Conservation (phyloP, 495 filamentous ascomycete genomes). For the Neurospora sp. region DNA sequence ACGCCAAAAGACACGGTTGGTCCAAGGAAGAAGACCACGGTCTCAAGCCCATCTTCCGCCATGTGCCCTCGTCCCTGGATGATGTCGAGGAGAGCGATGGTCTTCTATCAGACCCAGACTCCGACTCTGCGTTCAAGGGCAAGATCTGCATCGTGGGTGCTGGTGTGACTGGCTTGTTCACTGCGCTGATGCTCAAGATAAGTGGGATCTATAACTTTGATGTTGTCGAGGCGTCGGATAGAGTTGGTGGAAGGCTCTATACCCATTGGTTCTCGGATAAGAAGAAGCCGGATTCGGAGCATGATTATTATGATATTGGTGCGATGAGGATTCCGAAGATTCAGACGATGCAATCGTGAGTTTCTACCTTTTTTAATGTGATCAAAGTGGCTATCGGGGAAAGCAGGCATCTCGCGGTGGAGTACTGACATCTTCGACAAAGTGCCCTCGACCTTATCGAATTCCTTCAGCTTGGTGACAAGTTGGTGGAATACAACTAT, state of each 20-base stretch:
- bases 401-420: background rate
- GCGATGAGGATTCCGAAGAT: slow-evolving; percentile 33
- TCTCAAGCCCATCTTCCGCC: background rate
- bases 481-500: background rate
- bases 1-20: background rate
- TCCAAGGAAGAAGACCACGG: background rate
- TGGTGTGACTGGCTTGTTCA: slow-evolving; percentile 28
- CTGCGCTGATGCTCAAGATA: slow-evolving; percentile 26
- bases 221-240: slow-evolving; percentile 21
- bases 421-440: background rate
- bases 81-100: background rate
- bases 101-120: background rate
- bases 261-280: slow-evolving; percentile 19
- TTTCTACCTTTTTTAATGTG: too few species aligned
- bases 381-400: too few species aligned
- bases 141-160: slow-evolving; percentile 32
- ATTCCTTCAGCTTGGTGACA: background rate
- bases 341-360: slow-evolving; percentile 12
- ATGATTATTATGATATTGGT: slow-evolving; percentile 36
- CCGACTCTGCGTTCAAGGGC: background rate
- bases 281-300: slow-evolving; percentile 1
- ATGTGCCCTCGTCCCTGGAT: background rate
- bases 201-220: slow-evolving; percentile 17
- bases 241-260: slow-evolving; percentile 24
- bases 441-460: background rate